phyloP scores from a whole-genome alignment of 2,329 filamentous ascomycete species.

The Aspergillus neotritici region DNA sequence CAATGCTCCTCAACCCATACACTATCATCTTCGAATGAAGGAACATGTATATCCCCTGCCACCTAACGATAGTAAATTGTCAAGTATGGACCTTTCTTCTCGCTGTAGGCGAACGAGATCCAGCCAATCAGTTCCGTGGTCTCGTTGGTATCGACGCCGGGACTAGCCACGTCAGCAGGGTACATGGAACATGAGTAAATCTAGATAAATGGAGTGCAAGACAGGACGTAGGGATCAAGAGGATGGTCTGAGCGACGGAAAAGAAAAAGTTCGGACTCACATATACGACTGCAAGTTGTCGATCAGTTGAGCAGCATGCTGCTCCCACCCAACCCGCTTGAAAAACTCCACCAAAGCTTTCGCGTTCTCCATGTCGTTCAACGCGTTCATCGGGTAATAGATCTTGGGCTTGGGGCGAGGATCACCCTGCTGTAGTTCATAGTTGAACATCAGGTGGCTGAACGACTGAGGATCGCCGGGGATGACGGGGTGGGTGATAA shows the following conservation, averaged over 20 bases:
- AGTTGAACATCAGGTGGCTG: not conserved
- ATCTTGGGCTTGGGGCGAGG: not conserved
- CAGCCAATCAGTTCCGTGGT: not conserved
- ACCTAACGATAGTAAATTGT: not conserved
- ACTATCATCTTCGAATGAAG: no score
- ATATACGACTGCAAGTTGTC: not conserved
- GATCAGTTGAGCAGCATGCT: not conserved
- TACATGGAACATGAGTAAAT: no score
- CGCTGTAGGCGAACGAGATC: not conserved
- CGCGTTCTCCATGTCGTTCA: not conserved
- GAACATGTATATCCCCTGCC: no score
- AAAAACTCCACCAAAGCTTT: not conserved
- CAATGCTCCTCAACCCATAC: no score
- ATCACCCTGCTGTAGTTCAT: not conserved
- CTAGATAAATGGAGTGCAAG: no score
- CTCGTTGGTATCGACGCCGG: not conserved
- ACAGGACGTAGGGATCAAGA: no score
- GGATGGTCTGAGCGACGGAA: no score
- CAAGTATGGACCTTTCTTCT: constrained; percentile 1
- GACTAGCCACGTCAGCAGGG: not conserved
- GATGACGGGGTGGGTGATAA: no score
- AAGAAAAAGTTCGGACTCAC: not conserved
- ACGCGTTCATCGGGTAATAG: not conserved
- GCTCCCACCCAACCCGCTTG: not conserved
- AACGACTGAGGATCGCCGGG: not conserved